phyloP scores from a whole-genome alignment of 208 protist genomes.

The Leishmania mexicana region DNA sequence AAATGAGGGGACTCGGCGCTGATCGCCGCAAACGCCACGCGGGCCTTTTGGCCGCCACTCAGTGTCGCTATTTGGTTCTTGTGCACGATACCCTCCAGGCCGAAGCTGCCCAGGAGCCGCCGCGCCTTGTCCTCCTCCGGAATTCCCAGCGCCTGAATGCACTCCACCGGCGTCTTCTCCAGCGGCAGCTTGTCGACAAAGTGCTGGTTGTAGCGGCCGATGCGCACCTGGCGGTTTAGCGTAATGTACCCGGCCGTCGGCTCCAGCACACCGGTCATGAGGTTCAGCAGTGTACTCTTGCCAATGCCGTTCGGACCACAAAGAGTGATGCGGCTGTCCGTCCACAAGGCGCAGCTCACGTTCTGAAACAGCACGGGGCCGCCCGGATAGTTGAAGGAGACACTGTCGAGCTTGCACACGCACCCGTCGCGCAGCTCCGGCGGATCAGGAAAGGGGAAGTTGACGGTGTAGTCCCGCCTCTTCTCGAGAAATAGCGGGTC shows the following conservation, averaged over 20 bases:
- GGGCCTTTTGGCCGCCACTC: slow-evolving; percentile 94
- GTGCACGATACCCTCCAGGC: slow-evolving; percentile 86
- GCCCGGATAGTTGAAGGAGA: slow-evolving; percentile 85
- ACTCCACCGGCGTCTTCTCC: slow-evolving; percentile 90
- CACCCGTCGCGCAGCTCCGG: slow-evolving; percentile 80
- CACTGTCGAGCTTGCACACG: slow-evolving; percentile 83
- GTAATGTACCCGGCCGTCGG: slow-evolving; percentile 71
- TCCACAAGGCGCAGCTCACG: slow-evolving; percentile 88
- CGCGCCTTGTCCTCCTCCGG: slow-evolving; percentile 82
- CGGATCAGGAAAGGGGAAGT: slow-evolving; percentile 85
- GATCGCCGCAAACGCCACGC: slow-evolving; percentile 94
- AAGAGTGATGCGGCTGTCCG: slow-evolving; percentile 88
- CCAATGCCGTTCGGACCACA: slow-evolving; percentile 93
- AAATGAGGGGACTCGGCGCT: slow-evolving; percentile 92
- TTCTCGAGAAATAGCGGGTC: slow-evolving; percentile 81
- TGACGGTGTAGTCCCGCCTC: slow-evolving; percentile 87
- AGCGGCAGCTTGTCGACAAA: slow-evolving; percentile 94
- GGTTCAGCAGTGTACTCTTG: slow-evolving; percentile 94
- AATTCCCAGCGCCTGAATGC: slow-evolving; percentile 73
- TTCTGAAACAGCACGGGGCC: slow-evolving; percentile 72
- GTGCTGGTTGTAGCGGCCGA: slow-evolving; percentile 93
- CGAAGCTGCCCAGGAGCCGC: slow-evolving; percentile 85
- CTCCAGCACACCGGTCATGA: slow-evolving; percentile 86
- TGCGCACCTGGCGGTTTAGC: slow-evolving; percentile 82
- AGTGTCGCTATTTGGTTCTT: slow-evolving; percentile 92